Evolutionary conservation across 805 yeast species (phyloP).

Genomic region (Ogataea degrootiae): DNA sequence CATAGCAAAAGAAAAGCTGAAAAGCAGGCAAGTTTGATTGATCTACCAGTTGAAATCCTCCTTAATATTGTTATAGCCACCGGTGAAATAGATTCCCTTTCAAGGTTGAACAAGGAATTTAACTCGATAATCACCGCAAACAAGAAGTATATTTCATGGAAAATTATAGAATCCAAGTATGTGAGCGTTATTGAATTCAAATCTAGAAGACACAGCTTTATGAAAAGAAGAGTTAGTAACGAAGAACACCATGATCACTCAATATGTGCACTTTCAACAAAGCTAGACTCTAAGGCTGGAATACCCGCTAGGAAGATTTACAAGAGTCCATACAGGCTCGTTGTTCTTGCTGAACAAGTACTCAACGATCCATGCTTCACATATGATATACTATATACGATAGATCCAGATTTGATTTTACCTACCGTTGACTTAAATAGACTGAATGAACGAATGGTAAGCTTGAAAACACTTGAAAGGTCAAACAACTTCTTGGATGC

Average conservation of each 20-base stretch:
- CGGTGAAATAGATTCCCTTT: too few relatives aligned
- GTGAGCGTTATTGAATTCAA: constrained; percentile 1
- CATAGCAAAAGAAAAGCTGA: too few relatives aligned
- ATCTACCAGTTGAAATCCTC: too few relatives aligned
- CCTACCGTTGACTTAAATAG: too few relatives aligned
- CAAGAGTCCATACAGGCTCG: constrained; percentile 4
- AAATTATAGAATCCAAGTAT: constrained; percentile 2
- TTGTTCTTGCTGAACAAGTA: constrained; percentile 6
- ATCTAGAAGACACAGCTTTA: constrained; percentile 3
- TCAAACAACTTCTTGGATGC: too few relatives aligned
- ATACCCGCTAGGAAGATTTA: background rate
- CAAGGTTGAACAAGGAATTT: too few relatives aligned
- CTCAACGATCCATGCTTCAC: constrained; percentile 3
- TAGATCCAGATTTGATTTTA: constrained; percentile 8
- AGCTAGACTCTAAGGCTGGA: constrained; percentile 2
- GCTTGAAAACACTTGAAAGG: too few relatives aligned
- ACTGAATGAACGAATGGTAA: background rate
- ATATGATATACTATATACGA: background rate
- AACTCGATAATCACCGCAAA: background rate
- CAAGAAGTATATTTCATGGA: constrained; percentile 1
- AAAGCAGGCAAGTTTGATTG: too few relatives aligned
- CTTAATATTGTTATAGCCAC: too few relatives aligned
- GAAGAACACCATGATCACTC: constrained; percentile 17
- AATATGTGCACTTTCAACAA: constrained; percentile 15
- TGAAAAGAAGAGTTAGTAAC: constrained; percentile 16